Evolutionary conservation across 2,329 filamentous ascomycete species (phyloP).

Genomic region (Balansia obtecta): DNA sequence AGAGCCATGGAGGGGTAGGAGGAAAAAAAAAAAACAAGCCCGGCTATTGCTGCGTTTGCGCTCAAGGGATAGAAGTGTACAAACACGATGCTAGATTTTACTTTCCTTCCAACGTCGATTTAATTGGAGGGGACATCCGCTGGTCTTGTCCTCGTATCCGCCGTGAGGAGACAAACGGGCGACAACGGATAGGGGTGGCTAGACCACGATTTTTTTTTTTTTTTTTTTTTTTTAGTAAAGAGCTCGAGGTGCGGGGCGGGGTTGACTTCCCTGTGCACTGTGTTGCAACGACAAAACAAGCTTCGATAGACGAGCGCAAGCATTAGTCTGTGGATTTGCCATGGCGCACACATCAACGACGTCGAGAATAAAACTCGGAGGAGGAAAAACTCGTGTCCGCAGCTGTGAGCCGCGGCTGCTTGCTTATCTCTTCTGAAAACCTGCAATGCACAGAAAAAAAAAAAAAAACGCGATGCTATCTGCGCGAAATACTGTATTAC

Average conservation of each 20-base stretch:
- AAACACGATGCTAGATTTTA: neutral
- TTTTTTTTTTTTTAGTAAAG: no score
- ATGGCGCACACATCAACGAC: neutral
- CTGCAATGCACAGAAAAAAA: no score
- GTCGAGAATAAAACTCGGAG: neutral
- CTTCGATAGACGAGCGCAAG: no score
- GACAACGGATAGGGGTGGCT: no score
- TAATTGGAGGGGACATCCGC: neutral
- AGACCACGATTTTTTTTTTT: no score
- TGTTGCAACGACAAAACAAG: neutral
- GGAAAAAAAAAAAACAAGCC: no score
- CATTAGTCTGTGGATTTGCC: neutral
- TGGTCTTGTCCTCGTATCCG: slow-evolving; percentile 10
- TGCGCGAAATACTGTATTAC: no score
- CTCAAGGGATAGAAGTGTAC: neutral
- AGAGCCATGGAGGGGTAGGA: no score
- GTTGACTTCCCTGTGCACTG: neutral
- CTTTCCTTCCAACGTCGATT: neutral
- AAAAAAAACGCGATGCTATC: no score
- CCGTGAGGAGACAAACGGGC: no score
- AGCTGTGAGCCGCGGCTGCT: no score
- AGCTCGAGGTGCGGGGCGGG: slow-evolving; percentile 1
- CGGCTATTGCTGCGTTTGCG: neutral
- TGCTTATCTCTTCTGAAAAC: neutral
- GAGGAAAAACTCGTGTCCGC: no score